phyloP scores from a whole-genome alignment of 176 grass and related monocot species.

The Rhynchospora breviuscula region DNA sequence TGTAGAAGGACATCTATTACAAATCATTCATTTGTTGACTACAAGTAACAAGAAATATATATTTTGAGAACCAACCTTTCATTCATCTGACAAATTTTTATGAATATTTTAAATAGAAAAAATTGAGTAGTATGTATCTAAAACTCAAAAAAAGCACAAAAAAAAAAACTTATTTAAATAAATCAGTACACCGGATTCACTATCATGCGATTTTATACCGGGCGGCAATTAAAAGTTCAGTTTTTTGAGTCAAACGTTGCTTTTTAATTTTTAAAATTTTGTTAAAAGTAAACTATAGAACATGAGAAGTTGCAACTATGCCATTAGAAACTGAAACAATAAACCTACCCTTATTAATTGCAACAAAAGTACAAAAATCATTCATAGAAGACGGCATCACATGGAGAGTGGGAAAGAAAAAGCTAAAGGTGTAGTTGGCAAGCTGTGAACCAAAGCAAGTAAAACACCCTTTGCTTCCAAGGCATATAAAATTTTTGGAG shows the following conservation, averaged over 20 bases:
- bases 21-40: too few species aligned
- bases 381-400: neutral
- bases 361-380: slow-evolving; percentile 21
- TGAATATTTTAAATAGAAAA: too few species aligned
- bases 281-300: neutral
- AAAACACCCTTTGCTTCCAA: slow-evolving; percentile 27
- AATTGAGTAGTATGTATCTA: neutral
- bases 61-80: too few species aligned
- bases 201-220: neutral
- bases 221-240: neutral
- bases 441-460: slow-evolving; percentile 9
- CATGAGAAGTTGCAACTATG: neutral
- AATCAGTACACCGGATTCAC: neutral
- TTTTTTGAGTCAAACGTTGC: neutral
- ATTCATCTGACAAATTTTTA: too few species aligned
- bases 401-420: slow-evolving; percentile 14
- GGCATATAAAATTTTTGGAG: slow-evolving; percentile 16
- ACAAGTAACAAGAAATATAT: too few species aligned
- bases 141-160: neutral
- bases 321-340: neutral
- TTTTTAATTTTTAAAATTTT: neutral
- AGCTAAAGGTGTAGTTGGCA: slow-evolving; percentile 13
- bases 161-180: neutral
- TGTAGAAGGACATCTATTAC: too few species aligned
- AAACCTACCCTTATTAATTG: neutral